Evolutionary conservation across 1,284 basidiomycete species (phyloP).

Genomic region (Trichosporon coremiiforme): DNA sequence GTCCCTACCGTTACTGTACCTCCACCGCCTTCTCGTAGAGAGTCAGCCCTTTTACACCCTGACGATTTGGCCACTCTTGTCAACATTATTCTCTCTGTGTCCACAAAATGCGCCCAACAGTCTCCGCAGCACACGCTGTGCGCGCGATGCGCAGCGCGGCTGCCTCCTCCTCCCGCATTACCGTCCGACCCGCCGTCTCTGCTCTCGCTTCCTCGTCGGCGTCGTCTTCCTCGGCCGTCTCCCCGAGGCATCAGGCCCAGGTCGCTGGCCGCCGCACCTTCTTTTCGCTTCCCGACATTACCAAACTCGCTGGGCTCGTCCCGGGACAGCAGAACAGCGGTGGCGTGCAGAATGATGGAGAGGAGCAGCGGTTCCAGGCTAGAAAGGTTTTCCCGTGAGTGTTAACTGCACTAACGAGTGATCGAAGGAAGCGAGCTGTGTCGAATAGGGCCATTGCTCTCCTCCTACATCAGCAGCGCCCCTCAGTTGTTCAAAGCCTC

Average conservation of each 20-base stretch:
- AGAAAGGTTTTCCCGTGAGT: slow-evolving; percentile 78
- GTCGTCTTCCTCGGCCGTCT: neutral
- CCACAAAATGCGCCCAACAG: neutral
- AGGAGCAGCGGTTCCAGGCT: slow-evolving; percentile 59
- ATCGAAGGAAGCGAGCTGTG: too few relatives aligned
- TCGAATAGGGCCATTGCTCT: too few relatives aligned
- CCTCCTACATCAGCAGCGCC: too few relatives aligned
- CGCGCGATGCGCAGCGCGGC: neutral
- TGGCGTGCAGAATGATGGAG: slow-evolving; percentile 34
- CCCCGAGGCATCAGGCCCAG: neutral
- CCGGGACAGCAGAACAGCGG: slow-evolving; percentile 21
- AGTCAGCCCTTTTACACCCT: neutral
- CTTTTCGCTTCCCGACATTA: slow-evolving; percentile 55
- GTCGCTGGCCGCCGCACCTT: slow-evolving; percentile 36
- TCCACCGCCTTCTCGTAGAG: neutral
- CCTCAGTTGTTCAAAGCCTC: too few relatives aligned
- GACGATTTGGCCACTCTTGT: neutral
- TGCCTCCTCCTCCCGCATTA: neutral
- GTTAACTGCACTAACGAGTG: too few relatives aligned
- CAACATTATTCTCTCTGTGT: neutral
- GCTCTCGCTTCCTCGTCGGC: neutral
- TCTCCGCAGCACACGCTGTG: neutral
- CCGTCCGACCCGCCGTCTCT: neutral
- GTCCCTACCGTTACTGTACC: neutral
- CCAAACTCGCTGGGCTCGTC: slow-evolving; percentile 45